A percentile compares a stretch with the other conserved stretches of the same genome.
Evolutionary conservation across 306 rosid genomes (phyloP).

Genomic region (Glycyrrhiza uralensis): DNA sequence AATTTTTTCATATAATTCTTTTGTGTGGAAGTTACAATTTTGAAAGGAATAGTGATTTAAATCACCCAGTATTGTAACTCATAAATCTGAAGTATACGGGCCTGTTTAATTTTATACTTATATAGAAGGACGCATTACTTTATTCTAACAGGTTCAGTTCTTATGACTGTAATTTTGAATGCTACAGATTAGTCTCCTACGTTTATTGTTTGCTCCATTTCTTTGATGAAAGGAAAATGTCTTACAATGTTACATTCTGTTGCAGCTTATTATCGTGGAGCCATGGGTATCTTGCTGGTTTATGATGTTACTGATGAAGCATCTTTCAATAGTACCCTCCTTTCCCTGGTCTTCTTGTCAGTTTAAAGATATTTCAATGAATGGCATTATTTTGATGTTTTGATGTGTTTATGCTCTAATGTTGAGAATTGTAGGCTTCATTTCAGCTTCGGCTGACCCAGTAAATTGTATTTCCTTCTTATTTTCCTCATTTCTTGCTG

Average conservation of each 20-base stretch:
- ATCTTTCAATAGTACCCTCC: conserved; percentile 64
- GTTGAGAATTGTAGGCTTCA: not conserved
- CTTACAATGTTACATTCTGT: conserved; percentile 24
- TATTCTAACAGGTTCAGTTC: not conserved
- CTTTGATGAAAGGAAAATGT: not conserved
- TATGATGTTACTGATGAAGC: conserved; percentile 88
- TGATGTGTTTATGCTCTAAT: conserved; percentile 16
- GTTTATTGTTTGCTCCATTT: conserved; percentile 3
- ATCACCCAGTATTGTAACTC: not conserved
- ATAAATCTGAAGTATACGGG: not conserved
- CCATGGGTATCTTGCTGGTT: conserved; percentile 85
- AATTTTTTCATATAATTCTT: not conserved
- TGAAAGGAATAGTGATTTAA: conserved; percentile 23
- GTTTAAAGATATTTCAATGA: conserved; percentile 4
- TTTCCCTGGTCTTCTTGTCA: conserved; percentile 30
- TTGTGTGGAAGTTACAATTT: not conserved
- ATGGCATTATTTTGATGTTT: conserved; percentile 10
- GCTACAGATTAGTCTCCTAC: not conserved
- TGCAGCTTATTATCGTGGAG: conserved; percentile 93
- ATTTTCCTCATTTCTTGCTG: not conserved
- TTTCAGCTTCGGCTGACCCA: not conserved
- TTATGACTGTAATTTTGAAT: not conserved
- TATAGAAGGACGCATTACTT: not conserved
- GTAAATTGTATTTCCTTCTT: conserved; percentile 12
- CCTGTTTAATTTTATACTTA: not conserved